Conservation (phyloP, 2,329 filamentous ascomycete genomes). For the Rhexocercosporidium sp. region DNA sequence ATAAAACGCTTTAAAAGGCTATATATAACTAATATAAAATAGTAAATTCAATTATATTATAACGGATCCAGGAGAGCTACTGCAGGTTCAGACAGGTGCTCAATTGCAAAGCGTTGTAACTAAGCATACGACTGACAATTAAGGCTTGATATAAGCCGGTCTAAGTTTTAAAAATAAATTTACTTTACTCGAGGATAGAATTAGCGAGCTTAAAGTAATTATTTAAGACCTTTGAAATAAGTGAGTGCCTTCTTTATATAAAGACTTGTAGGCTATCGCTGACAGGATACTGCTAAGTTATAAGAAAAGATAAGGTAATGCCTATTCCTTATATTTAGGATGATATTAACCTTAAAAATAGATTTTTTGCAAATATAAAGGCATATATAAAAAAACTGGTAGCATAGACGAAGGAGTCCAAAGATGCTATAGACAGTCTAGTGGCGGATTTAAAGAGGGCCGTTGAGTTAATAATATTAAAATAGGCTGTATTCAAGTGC, state of each 20-base stretch:
- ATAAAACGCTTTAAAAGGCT: not conserved
- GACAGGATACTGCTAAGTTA: slow-evolving; percentile 5
- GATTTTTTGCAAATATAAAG: slow-evolving; percentile 17
- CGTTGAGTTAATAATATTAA: slow-evolving; percentile 9
- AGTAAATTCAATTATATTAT: not conserved
- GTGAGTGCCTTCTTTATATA: slow-evolving; percentile 1
- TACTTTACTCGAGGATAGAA: slow-evolving; percentile 2
- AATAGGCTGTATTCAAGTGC: too few species aligned
- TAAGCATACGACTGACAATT: not conserved
- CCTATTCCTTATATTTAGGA: not conserved
- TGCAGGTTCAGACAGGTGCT: not conserved
- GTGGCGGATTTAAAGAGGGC: slow-evolving; percentile 9
- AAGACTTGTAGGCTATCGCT: slow-evolving; percentile 7
- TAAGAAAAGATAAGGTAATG: slow-evolving; percentile 17
- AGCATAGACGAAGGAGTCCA: slow-evolving; percentile 12
- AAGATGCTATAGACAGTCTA: slow-evolving; percentile 14
- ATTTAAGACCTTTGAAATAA: slow-evolving; percentile 14
- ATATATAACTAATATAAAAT: not conserved
- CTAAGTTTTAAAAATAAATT: slow-evolving; percentile 11
- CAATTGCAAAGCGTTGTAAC: not conserved
- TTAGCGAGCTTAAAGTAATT: slow-evolving; percentile 11
- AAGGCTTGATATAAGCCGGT: not conserved
- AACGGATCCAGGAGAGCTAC: not conserved
- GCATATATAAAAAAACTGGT: slow-evolving; percentile 14
- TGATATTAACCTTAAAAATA: slow-evolving; percentile 15